phyloP scores from a whole-genome alignment of 1,284 basidiomycete genomes.

The Apiotrichum gracile region DNA sequence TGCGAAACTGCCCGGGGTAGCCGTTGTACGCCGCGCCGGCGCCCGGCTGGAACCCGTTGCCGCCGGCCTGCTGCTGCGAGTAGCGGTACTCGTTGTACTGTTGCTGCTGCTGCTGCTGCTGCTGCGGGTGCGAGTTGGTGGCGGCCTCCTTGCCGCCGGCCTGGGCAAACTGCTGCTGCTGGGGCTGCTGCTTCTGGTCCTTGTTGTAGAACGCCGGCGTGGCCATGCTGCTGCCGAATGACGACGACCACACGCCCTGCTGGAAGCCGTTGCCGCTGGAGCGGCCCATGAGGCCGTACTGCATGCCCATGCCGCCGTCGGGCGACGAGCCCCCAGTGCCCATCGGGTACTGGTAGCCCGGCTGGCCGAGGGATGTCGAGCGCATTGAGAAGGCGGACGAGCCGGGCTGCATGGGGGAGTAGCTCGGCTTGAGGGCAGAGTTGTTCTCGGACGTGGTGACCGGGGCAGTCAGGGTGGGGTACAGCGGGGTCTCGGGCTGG shows the following conservation, averaged over 20 bases:
- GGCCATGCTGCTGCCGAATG: conserved; percentile 31
- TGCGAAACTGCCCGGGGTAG: conserved; percentile 8
- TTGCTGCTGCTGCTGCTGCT: background rate
- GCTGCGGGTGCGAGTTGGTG: background rate
- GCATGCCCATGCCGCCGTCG: conserved; percentile 13
- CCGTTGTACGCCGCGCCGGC: conserved; percentile 1
- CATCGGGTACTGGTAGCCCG: conserved; percentile 9
- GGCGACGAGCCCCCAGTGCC: conserved; percentile 14
- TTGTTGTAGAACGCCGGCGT: conserved; percentile 17
- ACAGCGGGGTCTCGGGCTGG: conserved; percentile 29
- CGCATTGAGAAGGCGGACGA: conserved; percentile 7
- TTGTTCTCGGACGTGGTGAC: conserved; percentile 8
- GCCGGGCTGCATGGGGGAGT: conserved; percentile 11
- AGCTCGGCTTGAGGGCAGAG: conserved; percentile 17
- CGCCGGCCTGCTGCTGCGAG: background rate
- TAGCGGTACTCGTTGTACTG: background rate
- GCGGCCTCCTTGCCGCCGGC: conserved; percentile 9
- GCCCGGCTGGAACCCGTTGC: conserved; percentile 2
- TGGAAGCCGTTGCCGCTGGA: conserved; percentile 19
- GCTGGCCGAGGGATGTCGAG: background rate
- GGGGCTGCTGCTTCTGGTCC: conserved; percentile 16
- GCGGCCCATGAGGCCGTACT: conserved; percentile 21
- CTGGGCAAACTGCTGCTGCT: conserved; percentile 16
- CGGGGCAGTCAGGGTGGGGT: conserved; percentile 39
- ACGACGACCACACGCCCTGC: conserved; percentile 33